Conservation (phyloP, 257 asterid species). For the Ballota nigra region DNA sequence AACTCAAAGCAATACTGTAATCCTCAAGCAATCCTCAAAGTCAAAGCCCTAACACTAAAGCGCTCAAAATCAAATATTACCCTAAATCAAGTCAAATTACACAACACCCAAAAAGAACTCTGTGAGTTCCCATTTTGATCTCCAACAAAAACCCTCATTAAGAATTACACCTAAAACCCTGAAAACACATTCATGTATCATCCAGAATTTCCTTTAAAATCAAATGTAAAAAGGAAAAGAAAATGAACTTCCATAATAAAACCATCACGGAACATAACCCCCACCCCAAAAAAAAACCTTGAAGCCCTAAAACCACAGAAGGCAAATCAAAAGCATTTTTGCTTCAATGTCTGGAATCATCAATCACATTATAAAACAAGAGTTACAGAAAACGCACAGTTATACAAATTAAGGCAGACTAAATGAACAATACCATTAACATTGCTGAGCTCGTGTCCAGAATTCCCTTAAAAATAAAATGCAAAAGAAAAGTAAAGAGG, state of each 20-base stretch:
- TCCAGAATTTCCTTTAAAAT: neutral
- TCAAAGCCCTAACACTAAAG: slow-evolving; percentile 7
- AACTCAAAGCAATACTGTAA: neutral
- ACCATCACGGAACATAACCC: no score
- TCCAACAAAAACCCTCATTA: neutral
- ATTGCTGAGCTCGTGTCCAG: neutral
- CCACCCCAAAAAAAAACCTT: no score
- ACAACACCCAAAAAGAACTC: neutral
- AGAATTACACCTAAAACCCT: neutral
- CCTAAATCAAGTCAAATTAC: slow-evolving; percentile 6
- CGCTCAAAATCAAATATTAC: neutral
- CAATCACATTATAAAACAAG: no score
- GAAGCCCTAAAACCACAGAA: no score
- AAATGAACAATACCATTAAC: no score
- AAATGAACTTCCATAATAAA: no score
- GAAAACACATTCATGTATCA: neutral
- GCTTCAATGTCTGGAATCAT: no score
- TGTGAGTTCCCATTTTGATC: neutral
- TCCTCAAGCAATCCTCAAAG: neutral
- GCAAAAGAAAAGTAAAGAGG: neutral
- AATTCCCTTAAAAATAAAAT: neutral
- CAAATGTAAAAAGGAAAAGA: no score
- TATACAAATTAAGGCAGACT: no score
- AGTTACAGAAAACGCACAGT: no score
- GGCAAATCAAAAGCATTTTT: no score